These are phyloP conservation scores for Aspergillus transmontanensis DNA, from an alignment of 2,329 filamentous ascomycete genomes.

Conservation along the genomic window DNA sequence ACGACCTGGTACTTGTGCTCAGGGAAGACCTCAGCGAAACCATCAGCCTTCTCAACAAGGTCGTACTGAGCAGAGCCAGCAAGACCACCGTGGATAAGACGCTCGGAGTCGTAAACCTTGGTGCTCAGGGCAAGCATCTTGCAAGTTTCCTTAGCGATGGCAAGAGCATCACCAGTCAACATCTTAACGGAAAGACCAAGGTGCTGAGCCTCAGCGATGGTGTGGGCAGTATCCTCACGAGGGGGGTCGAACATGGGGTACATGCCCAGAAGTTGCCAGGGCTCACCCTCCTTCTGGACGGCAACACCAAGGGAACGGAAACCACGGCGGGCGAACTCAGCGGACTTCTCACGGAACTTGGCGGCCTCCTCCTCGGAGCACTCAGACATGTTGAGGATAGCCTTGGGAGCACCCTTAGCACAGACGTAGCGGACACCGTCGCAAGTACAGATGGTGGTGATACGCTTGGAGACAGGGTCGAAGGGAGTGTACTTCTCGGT, in stretches of 20 bases:
- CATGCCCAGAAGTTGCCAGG: constrained; percentile 74
- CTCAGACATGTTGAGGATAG: constrained; percentile 69
- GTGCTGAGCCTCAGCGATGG: constrained; percentile 73
- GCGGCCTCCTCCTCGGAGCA: constrained; percentile 66
- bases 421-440: constrained; percentile 72
- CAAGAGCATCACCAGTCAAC: constrained; percentile 78
- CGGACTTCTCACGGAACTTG: constrained; percentile 71
- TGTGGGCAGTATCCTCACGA: constrained; percentile 76
- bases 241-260: constrained; percentile 80
- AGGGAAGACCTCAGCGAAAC: constrained; percentile 74
- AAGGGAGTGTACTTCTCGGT: constrained; percentile 73
- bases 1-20: constrained; percentile 78
- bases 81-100: constrained; percentile 75
- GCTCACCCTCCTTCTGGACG: constrained; percentile 74
- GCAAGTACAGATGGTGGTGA: constrained; percentile 69
- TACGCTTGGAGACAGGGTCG: constrained; percentile 79
- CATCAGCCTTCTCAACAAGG: constrained; percentile 73
- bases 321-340: constrained; percentile 75
- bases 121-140: constrained; percentile 78
- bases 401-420: constrained; percentile 77
- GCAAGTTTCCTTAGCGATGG: constrained; percentile 80
- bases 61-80: constrained; percentile 74
- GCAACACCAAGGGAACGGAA: constrained; percentile 80
- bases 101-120: constrained; percentile 80
- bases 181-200: constrained; percentile 79